Conservation (phyloP, 108 stramenopile species). For the Skeletonema potamos region DNA sequence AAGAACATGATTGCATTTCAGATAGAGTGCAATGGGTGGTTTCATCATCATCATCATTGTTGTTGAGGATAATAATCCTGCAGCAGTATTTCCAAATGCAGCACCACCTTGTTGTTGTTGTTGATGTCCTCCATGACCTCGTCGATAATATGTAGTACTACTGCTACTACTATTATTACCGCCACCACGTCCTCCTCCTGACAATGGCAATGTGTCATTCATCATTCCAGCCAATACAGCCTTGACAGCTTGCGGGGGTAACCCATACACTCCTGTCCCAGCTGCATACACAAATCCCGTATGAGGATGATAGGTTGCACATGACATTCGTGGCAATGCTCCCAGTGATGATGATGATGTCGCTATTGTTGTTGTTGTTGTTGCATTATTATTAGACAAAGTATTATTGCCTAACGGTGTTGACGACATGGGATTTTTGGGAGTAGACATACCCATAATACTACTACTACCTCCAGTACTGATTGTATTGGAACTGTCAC, state of each 20-base stretch:
- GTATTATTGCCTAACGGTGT: background rate
- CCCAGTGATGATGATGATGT: constrained; percentile 9
- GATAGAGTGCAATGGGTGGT: constrained; percentile 25
- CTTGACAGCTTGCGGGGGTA: constrained; percentile 15
- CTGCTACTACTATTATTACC: background rate
- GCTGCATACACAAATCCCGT: constrained; percentile 74
- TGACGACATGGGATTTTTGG: background rate
- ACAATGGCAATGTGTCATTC: background rate
- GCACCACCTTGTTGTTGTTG: background rate
- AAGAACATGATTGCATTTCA: constrained; percentile 27
- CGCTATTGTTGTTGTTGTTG: background rate
- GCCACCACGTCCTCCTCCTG: constrained; percentile 3
- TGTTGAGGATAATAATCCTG: background rate
- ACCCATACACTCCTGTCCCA: constrained; percentile 55
- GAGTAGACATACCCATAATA: background rate
- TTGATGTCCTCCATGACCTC: background rate
- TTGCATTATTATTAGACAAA: background rate
- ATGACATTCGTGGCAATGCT: constrained; percentile 58
- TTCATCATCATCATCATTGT: background rate
- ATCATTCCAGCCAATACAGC: constrained; percentile 31
- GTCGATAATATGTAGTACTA: background rate
- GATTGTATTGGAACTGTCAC: background rate
- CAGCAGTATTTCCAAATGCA: background rate
- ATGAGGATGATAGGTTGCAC: constrained; percentile 62
- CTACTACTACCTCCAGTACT: background rate